Conservation (phyloP, 176 grass and related monocot genomes). For the Lolium perenne region DNA sequence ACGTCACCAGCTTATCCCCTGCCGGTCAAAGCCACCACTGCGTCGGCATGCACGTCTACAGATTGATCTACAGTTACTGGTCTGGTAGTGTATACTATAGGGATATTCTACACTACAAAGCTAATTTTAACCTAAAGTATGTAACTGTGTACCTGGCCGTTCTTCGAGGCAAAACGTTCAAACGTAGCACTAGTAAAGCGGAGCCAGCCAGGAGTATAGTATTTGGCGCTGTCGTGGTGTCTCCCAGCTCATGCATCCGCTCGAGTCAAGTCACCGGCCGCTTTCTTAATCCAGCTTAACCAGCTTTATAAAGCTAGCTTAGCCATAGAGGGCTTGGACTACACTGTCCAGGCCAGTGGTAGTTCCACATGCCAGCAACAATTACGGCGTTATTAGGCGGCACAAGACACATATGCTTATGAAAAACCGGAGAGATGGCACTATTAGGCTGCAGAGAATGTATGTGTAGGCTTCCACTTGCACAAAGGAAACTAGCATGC, state of each 20-base stretch:
- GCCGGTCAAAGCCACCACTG: conserved; percentile 47
- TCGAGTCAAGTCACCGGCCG: background rate
- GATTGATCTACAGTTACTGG: background rate
- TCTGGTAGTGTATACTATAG: background rate
- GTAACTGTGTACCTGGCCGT: background rate
- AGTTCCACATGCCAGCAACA: conserved; percentile 13
- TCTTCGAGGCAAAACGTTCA: conserved; percentile 24
- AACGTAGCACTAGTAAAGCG: background rate
- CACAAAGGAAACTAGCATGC: conserved; percentile 26
- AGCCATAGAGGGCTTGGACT: conserved; percentile 20
- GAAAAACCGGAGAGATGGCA: conserved; percentile 29
- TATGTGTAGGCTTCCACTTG: conserved; percentile 36
- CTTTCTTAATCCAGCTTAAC: background rate
- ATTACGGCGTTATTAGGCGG: conserved; percentile 45
- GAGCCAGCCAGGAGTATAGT: background rate
- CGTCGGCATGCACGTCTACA: background rate
- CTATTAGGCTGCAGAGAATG: conserved; percentile 22
- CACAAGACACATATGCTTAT: background rate
- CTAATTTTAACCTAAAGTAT: background rate
- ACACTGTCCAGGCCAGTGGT: background rate
- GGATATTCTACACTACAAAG: background rate
- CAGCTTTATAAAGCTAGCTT: background rate
- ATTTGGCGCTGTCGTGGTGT: conserved; percentile 6
- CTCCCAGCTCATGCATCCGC: background rate
- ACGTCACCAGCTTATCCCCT: conserved; percentile 59